Base-by-base conservation (phyloP, 805 yeast genomes). In the Lipomyces oligophaga region DNA sequence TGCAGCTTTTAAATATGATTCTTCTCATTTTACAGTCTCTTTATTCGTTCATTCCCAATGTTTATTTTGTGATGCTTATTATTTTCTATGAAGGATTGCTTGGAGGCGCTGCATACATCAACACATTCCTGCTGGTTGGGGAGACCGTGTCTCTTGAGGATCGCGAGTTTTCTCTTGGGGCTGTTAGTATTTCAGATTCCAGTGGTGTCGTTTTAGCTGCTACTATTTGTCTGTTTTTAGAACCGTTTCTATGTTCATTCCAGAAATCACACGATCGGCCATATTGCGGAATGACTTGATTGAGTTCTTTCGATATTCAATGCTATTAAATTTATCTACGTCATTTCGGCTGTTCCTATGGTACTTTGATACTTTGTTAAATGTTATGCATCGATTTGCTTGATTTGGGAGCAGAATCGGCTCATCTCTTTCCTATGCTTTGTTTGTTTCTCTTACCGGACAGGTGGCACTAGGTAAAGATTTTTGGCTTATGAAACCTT, bases 61-160 rank as follows among this genome's bases (percentile, higher is more conserved):
- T 90, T 1, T 84, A 82, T 72, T 57, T 76, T 1, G 60, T 88
- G 31, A 72, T 86, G 69, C 6, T 73, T 0, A 63, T 89, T 25
- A 75, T 87, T 4, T 77, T 90, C 49, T 90, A 85, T 65, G 97
- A 90, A 62, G 75, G 97, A 0, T 71, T 93, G 18, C 71, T 90
- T 8, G 98, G 97, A 1, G 97, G 98, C 0, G 77, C 84, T 1
- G 79, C 90, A 15, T 90, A 90, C 62, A 93, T 87, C 43, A 89
- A 90, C 62, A 89, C 97, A 0, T 90, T 85, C 60, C 70, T 83
- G 72, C 70, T 78, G 13, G 89, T 89, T 0, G 74, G 83, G 30
- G 94, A 86, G 49, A 67, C 75, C 0, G 68, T 75, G 1, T 62
- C 71, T 0, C 47, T 71, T 42, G 51, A 68, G 11, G 76, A 83